A percentile compares a stretch with the other conserved stretches of the same genome.
Evolutionary conservation across 139 green algal species (phyloP).

Genomic region (Picochlorum sp.): DNA sequence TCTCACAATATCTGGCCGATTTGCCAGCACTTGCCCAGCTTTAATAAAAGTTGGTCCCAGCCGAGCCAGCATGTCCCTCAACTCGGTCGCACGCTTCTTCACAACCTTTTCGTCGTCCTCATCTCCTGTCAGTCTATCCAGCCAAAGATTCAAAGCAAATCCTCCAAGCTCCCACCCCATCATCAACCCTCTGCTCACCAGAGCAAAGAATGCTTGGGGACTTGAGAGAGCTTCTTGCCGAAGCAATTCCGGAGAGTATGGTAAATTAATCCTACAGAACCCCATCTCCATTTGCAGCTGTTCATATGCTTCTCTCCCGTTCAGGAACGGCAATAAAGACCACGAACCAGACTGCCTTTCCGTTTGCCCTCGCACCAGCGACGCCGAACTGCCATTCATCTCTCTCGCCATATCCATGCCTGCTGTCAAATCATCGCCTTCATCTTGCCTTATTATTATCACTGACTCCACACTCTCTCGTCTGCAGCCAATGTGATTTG

Average conservation of each 20-base stretch:
- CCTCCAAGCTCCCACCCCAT: conserved; percentile 10
- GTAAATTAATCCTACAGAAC: conserved; percentile 25
- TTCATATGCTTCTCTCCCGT: conserved; percentile 19
- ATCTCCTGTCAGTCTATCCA: conserved; percentile 11
- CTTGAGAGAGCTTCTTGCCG: conserved; percentile 5
- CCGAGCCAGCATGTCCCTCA: conserved; percentile 69
- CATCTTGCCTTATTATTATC: no score
- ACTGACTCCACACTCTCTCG: no score
- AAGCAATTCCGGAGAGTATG: conserved; percentile 32
- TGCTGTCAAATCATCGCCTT: no score
- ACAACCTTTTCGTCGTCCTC: conserved; percentile 25
- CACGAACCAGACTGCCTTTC: no score
- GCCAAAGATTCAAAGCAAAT: conserved; percentile 12
- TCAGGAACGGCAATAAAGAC: no score
- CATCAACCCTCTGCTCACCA: not conserved
- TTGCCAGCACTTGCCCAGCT: conserved; percentile 93
- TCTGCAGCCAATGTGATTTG: no score
- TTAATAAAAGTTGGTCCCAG: conserved; percentile 98
- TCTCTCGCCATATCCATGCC: no score
- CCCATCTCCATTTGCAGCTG: conserved; percentile 45
- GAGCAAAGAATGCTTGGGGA: not conserved
- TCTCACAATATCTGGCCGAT: conserved; percentile 92
- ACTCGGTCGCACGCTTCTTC: conserved; percentile 58
- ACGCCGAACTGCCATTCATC: no score
- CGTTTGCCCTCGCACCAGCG: no score